Percentiles rank a stretch among this genome's conserved stretches.
Evolutionary conservation across 2,329 filamentous ascomycete species (phyloP).

Genomic region (Pseudomassariella vexata): DNA sequence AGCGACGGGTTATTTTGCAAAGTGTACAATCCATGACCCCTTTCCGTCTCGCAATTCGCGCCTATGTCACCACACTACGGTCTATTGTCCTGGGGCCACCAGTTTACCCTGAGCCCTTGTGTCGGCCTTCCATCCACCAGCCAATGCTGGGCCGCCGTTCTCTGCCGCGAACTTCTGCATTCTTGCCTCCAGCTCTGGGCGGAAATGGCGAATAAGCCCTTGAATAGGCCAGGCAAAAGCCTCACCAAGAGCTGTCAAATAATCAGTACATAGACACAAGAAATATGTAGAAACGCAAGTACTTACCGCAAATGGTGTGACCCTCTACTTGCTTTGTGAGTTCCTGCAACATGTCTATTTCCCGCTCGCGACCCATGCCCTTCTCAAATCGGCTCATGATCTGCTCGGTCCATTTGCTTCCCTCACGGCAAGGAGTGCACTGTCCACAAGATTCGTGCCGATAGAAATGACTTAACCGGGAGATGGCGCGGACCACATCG

Average conservation of each 20-base stretch:
- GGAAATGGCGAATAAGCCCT: constrained; percentile 96
- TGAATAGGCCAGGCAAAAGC: constrained; percentile 98
- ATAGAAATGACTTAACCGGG: constrained; percentile 92
- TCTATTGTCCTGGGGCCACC: constrained; percentile 84
- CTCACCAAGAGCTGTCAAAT: constrained; percentile 70
- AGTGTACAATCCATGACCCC: constrained; percentile 5
- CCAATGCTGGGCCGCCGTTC: constrained; percentile 68
- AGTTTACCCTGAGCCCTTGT: constrained; percentile 73
- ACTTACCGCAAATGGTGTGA: constrained; percentile 92
- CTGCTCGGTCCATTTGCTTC: constrained; percentile 98
- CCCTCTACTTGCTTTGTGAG: constrained; percentile 99
- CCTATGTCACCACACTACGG: constrained; percentile 6
- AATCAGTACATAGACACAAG: constrained; percentile 16
- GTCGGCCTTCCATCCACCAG: constrained; percentile 82
- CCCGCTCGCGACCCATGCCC: constrained; percentile 78
- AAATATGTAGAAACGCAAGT: neutral
- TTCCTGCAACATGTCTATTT: constrained; percentile 99
- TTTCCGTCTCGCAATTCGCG: constrained; percentile 8
- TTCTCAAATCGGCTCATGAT: constrained; percentile 97
- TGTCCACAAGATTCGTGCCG: constrained; percentile 97
- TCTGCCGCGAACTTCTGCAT: constrained; percentile 75
- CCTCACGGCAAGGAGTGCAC: constrained; percentile 98
- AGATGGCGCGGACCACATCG: constrained; percentile 91
- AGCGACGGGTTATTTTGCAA: constrained; percentile 11
- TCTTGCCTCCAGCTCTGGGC: constrained; percentile 87